Evolutionary conservation across 179 eudicot species (phyloP), one percentile per base, ranked within the genome.

Genomic region (Vitellaria paradoxa): DNA sequence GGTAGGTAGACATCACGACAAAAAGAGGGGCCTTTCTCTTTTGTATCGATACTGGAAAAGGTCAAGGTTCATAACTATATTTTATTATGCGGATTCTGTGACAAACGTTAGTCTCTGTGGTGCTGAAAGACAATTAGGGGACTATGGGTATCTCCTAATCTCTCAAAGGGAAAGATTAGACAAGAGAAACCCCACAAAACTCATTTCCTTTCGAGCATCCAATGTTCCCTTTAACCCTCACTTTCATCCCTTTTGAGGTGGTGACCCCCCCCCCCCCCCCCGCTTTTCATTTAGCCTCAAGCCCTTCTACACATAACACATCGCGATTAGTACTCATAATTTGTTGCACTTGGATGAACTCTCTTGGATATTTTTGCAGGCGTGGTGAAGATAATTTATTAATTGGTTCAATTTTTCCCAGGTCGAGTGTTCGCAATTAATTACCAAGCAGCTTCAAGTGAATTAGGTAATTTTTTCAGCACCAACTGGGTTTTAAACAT

Each of bases 241-340:
- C 77, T 87, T 91, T 88, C 90, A 73, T 76, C 85, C 81, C 90
- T 90, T 92, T 92, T 90, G 72, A 90, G 97, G 93, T 73, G 74
- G 55, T 12, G 55, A 50, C 55, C 55, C 55, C 20, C 40, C 47
- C 74, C 52, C 75, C 68, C 55, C 55, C 55, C 20, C 40, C 47
- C 74, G 59, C 75, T 72, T 82, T 78, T 82, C 62, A 75, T 56
- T 24, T 17, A 20, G 47, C 15, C 64, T 78, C 76, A 46, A 78
- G 68, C 81, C 82, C 74, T 70, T 68, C 23, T 77, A 49, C 47
- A 10, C 55, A 55, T 23, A 59, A 42, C 62, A 60, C 62, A 26
- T 68, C 55, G 73, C 18, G 83, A 75, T 77, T 50, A 21, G 26
- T 74, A 79, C 66, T 66, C 73, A 15, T 3, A 26, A 73, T 71